Base-by-base conservation (phyloP, 2,329 filamentous ascomycete genomes). In the Incumbomyces delicatus region DNA sequence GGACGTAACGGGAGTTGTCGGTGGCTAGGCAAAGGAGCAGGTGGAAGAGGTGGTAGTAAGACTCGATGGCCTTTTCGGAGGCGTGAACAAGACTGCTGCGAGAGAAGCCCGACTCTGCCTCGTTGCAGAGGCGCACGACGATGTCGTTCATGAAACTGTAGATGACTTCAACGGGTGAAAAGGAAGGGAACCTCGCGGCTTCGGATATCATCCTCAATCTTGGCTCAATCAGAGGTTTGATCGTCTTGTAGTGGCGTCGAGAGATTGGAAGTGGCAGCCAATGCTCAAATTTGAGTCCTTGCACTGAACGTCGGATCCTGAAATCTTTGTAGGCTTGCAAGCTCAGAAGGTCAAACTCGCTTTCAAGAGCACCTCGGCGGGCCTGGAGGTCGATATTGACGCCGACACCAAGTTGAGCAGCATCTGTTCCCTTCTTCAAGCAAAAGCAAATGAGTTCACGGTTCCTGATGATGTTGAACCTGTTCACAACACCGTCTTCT, bases 11-110 rank as follows among this genome's bases (percentile, higher is more conserved):
- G 0, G 51, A 46, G 16, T 68, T 44, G 14, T 66, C 63, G 1
- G 62, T 65, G 0, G 71, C 69, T 1, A 73, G 56, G 47, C 72
- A 75, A 10, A 75, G 58, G 0, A 76, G 62, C 0, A 76, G 58
- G 54, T 75, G 73, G 53, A 72, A 74, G 13, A 75, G 65, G 44
- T 72, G 66, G 50, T 75, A 75, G 56, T 75, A 75, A 0, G 71
- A 69, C 50, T 74, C 68, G 3, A 75, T 72, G 3, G 72, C 73
- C 59, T 75, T 75, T 50, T 76, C 73, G 0, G 70, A 75, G 0
- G 70, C 69, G 39, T 74, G 67, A 0, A 58, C 64, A 14, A 75
- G 60, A 0, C 66, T 44, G 41, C 31, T 22, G n/a, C 22, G 31
- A 20, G 22, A 14, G 17, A 13, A 36, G 17, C 42, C 34, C n/a